Evolutionary conservation across 768 basidiomycete species (phyloP).

Genomic region (Tylopilus subfusipes): DNA sequence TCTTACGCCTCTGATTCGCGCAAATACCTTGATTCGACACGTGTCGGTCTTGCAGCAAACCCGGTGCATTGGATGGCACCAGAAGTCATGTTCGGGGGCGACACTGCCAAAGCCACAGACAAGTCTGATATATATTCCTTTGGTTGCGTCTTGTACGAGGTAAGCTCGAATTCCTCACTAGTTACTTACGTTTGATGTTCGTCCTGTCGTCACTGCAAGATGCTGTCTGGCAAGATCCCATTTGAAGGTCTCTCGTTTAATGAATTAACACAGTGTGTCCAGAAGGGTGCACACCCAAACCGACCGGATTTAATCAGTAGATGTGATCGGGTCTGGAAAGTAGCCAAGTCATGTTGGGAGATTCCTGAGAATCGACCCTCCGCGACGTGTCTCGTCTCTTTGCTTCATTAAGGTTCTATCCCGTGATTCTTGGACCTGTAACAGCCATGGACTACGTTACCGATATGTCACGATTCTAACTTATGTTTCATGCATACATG

Average conservation of each 20-base stretch:
- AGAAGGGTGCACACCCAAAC: background rate
- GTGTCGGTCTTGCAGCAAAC: constrained; percentile 13
- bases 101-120: constrained; percentile 4
- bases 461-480: too few species aligned
- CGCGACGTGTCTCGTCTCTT: constrained; percentile 2
- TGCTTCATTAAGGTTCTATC: background rate
- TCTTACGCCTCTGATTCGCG: constrained; percentile 24
- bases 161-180: background rate
- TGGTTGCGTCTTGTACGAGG: constrained; percentile 32
- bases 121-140: constrained; percentile 27
- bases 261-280: background rate
- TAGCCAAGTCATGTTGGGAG: constrained; percentile 10
- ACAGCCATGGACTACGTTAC: background rate
- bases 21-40: constrained; percentile 21
- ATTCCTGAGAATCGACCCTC: constrained; percentile 12
- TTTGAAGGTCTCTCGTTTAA: background rate
- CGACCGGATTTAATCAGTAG: constrained; percentile 5
- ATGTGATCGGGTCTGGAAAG: constrained; percentile 16
- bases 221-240: constrained; percentile 15
- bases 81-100: constrained; percentile 15
- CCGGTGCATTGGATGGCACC: constrained; percentile 28
- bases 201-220: constrained; percentile 10
- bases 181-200: background rate
- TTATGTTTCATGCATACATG: too few species aligned
- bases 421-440: background rate